Conservation (phyloP, 2,329 filamentous ascomycete genomes). For the Endoconidiophora polonica region DNA sequence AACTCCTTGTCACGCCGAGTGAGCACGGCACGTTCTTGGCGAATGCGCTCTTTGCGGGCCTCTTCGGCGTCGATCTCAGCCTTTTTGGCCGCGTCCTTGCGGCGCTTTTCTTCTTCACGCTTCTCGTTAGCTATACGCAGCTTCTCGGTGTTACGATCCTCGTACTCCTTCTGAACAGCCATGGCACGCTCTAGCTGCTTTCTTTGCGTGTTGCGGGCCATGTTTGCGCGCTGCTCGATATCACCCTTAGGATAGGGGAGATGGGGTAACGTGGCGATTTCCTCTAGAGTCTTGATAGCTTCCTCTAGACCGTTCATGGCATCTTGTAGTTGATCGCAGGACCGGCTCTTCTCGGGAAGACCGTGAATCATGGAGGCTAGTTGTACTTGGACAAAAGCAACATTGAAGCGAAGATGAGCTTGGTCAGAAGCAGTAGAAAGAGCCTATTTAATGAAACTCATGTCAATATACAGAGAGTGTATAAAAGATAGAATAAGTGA, state of each 20-base stretch:
- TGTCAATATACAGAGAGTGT: not conserved
- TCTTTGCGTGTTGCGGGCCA: slow-evolving; percentile 89
- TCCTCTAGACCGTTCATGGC: slow-evolving; percentile 68
- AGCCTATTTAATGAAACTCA: slow-evolving; percentile 31
- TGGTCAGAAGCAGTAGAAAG: slow-evolving; percentile 66
- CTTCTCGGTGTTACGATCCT: slow-evolving; percentile 81
- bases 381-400: slow-evolving; percentile 93
- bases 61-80: slow-evolving; percentile 51
- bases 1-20: slow-evolving; percentile 57
- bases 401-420: slow-evolving; percentile 89
- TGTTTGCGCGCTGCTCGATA: slow-evolving; percentile 87
- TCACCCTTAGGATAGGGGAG: slow-evolving; percentile 82
- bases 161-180: slow-evolving; percentile 74
- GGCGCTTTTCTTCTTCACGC: slow-evolving; percentile 63
- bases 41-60: slow-evolving; percentile 63
- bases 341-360: slow-evolving; percentile 59
- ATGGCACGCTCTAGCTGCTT: slow-evolving; percentile 79
- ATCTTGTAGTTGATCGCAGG: slow-evolving; percentile 62
- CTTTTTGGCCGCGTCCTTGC: slow-evolving; percentile 60
- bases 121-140: slow-evolving; percentile 63
- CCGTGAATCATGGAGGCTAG: slow-evolving; percentile 66
- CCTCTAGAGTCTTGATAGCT: slow-evolving; percentile 58
- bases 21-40: slow-evolving; percentile 72
- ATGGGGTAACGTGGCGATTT: slow-evolving; percentile 43
- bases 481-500: not conserved